Conservation (phyloP, 2,329 filamentous ascomycete species). For the Drechslerella coelobrocha region DNA sequence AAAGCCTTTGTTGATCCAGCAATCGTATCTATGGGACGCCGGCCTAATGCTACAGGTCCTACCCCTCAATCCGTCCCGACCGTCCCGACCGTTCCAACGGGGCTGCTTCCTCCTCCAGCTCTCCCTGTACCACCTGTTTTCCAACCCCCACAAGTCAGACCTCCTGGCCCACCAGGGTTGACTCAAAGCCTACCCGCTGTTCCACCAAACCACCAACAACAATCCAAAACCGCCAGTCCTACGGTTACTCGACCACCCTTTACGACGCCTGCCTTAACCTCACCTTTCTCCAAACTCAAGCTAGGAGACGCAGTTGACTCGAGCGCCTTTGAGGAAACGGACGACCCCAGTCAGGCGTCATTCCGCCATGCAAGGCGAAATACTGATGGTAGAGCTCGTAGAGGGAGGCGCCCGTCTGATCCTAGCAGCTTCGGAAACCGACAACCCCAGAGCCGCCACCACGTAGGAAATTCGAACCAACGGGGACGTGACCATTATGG, state of each 20-base stretch:
- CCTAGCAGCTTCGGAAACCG: constrained; percentile 31
- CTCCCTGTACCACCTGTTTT: constrained; percentile 15
- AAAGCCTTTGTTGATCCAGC: constrained; percentile 54
- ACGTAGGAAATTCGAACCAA: constrained; percentile 59
- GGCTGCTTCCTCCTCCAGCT: constrained; percentile 21
- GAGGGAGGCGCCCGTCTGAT: constrained; percentile 23
- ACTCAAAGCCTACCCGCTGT: constrained; percentile 17
- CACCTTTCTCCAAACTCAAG: constrained; percentile 52
- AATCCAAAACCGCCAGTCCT: constrained; percentile 4
- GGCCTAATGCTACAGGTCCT: constrained; percentile 33
- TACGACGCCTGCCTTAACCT: constrained; percentile 34
- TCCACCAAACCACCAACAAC: background rate
- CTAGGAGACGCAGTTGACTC: constrained; percentile 53
- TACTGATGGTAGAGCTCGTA: constrained; percentile 25
- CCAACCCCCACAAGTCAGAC: constrained; percentile 35
- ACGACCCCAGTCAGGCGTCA: constrained; percentile 51
- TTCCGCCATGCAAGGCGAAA: constrained; percentile 30
- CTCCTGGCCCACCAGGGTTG: constrained; percentile 17
- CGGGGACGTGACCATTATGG: constrained; percentile 60
- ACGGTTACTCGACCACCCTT: constrained; percentile 33
- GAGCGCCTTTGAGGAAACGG: constrained; percentile 55
- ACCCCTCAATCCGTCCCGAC: background rate
- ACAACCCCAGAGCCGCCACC: constrained; percentile 30
- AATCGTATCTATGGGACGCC: constrained; percentile 53
- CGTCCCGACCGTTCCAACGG: constrained; percentile 18